Percentiles rank a stretch among this genome's conserved stretches.
phyloP scores from a whole-genome alignment of 1,284 basidiomycete species.

The Trametes polyzona region DNA sequence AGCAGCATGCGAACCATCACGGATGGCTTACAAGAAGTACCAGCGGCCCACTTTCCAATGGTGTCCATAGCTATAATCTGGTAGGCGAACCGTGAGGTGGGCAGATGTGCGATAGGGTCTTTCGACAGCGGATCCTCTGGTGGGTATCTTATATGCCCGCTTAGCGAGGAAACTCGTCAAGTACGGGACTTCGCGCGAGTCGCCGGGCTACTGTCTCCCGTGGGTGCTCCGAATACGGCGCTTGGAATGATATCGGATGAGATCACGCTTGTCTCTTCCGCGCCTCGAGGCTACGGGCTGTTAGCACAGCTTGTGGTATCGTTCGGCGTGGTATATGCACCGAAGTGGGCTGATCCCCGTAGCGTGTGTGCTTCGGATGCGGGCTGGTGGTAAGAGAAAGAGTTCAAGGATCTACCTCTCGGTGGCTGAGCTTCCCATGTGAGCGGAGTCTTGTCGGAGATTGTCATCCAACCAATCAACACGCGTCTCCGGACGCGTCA shows the following conservation, averaged over 20 bases:
- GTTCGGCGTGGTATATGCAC: not conserved
- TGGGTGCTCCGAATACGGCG: conserved; percentile 1
- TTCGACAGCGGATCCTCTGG: not conserved
- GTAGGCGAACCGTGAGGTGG: not conserved
- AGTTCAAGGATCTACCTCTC: not conserved
- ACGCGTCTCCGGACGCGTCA: not conserved
- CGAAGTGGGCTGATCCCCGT: not conserved
- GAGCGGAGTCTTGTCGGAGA: not conserved
- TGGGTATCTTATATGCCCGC: not conserved
- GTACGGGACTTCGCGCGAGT: not conserved
- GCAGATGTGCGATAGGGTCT: not conserved
- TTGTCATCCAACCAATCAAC: not conserved
- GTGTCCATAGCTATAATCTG: conserved; percentile 27
- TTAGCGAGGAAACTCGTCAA: not conserved
- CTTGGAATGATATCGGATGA: conserved; percentile 16
- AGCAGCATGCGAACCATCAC: too few species aligned
- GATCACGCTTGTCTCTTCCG: not conserved
- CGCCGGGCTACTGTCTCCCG: not conserved
- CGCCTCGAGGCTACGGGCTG: not conserved
- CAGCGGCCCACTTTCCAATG: conserved; percentile 36
- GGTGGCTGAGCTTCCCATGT: not conserved
- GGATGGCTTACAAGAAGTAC: conserved; percentile 31
- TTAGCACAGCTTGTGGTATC: not conserved
- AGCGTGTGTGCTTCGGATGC: not conserved
- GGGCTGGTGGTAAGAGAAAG: not conserved